phyloP scores from a whole-genome alignment of 768 basidiomycete genomes.

The Serpula lacrymans region DNA sequence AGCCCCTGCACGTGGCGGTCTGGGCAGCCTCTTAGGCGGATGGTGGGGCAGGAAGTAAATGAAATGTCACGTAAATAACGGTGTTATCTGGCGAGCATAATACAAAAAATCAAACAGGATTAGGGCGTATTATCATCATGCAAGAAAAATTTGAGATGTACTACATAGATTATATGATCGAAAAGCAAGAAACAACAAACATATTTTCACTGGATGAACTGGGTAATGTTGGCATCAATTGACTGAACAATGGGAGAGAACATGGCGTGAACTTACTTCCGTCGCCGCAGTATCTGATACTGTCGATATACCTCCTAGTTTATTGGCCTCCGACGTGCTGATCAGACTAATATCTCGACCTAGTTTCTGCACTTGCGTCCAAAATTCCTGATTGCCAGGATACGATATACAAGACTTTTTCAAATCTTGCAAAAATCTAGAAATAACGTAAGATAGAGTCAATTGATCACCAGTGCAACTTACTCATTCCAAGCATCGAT shows the following conservation, averaged over 20 bases:
- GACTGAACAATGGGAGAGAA: too few species aligned
- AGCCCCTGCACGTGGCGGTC: constrained; percentile 45
- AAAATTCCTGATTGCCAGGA: constrained; percentile 67
- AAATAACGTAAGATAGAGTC: neutral
- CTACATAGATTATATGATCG: too few species aligned
- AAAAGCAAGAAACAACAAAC: too few species aligned
- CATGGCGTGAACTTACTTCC: constrained; percentile 39
- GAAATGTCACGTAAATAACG: constrained; percentile 1
- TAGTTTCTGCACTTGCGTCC: constrained; percentile 50
- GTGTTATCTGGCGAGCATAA: neutral
- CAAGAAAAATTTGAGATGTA: too few species aligned
- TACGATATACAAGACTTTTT: constrained; percentile 50
- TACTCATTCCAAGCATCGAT: constrained; percentile 79
- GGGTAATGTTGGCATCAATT: too few species aligned
- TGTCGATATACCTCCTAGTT: constrained; percentile 53
- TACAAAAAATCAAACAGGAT: too few species aligned
- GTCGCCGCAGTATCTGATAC: constrained; percentile 53
- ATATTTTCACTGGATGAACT: constrained; percentile 1
- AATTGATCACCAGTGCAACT: constrained; percentile 19
- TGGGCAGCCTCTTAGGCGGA: constrained; percentile 69
- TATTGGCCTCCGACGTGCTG: constrained; percentile 54
- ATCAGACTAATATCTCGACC: constrained; percentile 63
- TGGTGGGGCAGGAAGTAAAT: constrained; percentile 64
- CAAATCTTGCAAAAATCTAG: constrained; percentile 60
- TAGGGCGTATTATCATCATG: too few species aligned